Evolutionary conservation across 768 basidiomycete genomes (phyloP).

Genomic region (Grammothele lineata): DNA sequence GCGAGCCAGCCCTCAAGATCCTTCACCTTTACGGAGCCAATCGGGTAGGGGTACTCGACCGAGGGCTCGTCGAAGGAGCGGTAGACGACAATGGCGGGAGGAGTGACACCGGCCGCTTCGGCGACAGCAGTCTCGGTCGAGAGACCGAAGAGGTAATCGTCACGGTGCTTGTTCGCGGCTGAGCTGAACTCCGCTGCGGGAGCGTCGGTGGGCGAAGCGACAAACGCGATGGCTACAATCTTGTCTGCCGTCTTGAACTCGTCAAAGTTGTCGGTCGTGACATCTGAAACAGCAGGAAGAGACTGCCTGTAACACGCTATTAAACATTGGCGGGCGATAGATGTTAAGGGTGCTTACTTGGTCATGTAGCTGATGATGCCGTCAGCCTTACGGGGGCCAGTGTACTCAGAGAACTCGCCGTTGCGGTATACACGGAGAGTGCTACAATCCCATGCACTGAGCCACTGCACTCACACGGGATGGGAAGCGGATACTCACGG

Average conservation of each 20-base stretch:
- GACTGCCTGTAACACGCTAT: constrained; percentile 61
- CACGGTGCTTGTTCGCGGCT: constrained; percentile 83
- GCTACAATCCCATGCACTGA: constrained; percentile 32
- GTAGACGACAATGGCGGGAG: constrained; percentile 89
- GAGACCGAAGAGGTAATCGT: constrained; percentile 90
- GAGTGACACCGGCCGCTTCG: constrained; percentile 65
- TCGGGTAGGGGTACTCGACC: constrained; percentile 61
- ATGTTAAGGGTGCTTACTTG: constrained; percentile 56
- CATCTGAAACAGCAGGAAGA: constrained; percentile 85
- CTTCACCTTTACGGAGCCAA: constrained; percentile 46
- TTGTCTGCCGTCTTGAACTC: constrained; percentile 89
- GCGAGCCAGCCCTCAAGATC: constrained; percentile 76
- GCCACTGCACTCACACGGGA: neutral
- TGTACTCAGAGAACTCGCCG: constrained; percentile 77
- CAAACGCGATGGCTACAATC: constrained; percentile 85
- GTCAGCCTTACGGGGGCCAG: constrained; percentile 88
- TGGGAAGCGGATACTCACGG: constrained; percentile 53
- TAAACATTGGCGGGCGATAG: constrained; percentile 5
- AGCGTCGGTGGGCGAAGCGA: constrained; percentile 64
- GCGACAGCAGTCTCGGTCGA: constrained; percentile 67
- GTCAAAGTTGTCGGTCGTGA: constrained; percentile 70
- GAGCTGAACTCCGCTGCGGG: constrained; percentile 73
- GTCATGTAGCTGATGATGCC: constrained; percentile 96
- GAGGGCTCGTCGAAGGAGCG: constrained; percentile 86
- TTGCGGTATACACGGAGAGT: constrained; percentile 90